Base-by-base conservation (phyloP, 2,329 filamentous ascomycete species). In the Chaetomium sp. region DNA sequence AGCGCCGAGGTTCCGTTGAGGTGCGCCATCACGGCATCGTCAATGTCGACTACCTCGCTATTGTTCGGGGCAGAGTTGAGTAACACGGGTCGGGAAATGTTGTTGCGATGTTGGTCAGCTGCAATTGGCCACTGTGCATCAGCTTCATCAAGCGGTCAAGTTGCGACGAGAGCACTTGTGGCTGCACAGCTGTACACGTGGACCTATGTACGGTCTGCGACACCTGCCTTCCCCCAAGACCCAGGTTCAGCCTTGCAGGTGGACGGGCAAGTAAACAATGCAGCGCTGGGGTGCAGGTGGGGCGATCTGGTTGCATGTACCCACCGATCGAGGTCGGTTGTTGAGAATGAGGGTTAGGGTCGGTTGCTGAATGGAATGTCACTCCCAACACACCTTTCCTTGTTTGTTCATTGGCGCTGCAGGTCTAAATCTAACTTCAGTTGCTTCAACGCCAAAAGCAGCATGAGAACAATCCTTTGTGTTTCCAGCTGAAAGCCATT, bases 21-120 rank as follows among this genome's bases (percentile, higher is more conserved):
- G 31, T 66, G 65, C 51, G 68, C 69, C 72, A 73, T 73, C 45
- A 67, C 57, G 51, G 64, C 71, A 71, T 72, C 31, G 64, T 69
- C 54, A 45, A 51, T 21, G n/a, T 1, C 23, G 2, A 13, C 3
- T 13, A 35, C 9, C 19, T 56, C 35, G 5, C 1, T 29, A 9
- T 33, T 31, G 10, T 27, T 12, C n/a, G 10, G 33, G 6, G 7
- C 4, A 12, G 33, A 12, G 8, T n/a, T 12, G 25, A 31, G 16
- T 7, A 5, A 16, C 2, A 27, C 6, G 1, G 16, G 27, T 53
- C 19, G 45, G 19, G 49, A n/a, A 54, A 54, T n/a, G 5, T 8
- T 29, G 29, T 8, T 2, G 53, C 4, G 53, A 35, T 2, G 21
- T 56, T 47, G 38, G 35, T 4, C 33, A 27, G 4, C 25, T 19